Conservation (phyloP, 2,329 filamentous ascomycete genomes). For the Furcasterigmium sp. region DNA sequence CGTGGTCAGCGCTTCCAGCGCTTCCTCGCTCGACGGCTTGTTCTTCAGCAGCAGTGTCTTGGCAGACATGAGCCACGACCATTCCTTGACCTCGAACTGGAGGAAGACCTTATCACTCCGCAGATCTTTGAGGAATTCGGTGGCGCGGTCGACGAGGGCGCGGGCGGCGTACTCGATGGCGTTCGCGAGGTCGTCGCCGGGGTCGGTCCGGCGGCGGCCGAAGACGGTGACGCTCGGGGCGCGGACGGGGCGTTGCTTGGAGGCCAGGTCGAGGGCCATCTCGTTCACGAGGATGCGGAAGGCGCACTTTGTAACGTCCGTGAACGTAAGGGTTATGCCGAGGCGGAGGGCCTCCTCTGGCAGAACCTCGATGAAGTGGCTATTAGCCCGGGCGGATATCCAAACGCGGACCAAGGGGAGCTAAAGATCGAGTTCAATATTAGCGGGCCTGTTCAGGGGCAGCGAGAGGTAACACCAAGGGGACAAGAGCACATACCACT, state of each 20-base stretch:
- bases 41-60: constrained; percentile 18
- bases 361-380: constrained; percentile 55
- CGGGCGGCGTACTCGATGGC: constrained; percentile 54
- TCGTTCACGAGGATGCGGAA: constrained; percentile 61
- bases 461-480: constrained; percentile 27
- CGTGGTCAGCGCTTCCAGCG: constrained; percentile 11
- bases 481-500: too few species aligned
- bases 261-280: constrained; percentile 43
- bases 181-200: constrained; percentile 51
- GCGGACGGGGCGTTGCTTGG: constrained; percentile 3
- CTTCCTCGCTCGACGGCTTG: constrained; percentile 1
- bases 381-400: constrained; percentile 34
- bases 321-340: constrained; percentile 39
- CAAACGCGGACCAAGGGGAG: neutral
- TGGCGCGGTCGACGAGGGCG: constrained; percentile 43
- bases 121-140: constrained; percentile 21
- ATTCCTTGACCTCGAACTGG: constrained; percentile 22
- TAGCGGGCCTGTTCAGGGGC: too few species aligned
- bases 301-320: constrained; percentile 36
- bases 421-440: neutral
- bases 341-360: constrained; percentile 58
- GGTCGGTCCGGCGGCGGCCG: constrained; percentile 39
- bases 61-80: constrained; percentile 22
- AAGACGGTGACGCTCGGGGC: constrained; percentile 26
- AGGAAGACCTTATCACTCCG: constrained; percentile 25